Conservation (phyloP, 495 filamentous ascomycete genomes). For the Podospora australis region DNA sequence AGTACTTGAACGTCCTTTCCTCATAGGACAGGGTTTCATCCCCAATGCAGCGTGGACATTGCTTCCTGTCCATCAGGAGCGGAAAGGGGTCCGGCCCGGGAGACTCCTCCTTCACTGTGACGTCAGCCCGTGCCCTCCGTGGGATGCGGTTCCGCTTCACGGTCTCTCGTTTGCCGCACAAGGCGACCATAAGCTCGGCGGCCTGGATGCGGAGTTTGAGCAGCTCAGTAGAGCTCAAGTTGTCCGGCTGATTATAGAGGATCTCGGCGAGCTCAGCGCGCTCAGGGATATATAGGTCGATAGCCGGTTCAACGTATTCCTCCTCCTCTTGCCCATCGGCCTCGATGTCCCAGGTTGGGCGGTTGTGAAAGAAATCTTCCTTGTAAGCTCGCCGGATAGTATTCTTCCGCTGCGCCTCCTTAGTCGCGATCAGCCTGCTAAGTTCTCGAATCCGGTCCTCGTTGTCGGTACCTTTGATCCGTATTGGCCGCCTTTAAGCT, state of each 20-base stretch:
- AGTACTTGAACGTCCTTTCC: slow-evolving; percentile 7
- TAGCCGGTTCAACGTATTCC: slow-evolving; percentile 1
- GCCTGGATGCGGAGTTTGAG: slow-evolving; percentile 13
- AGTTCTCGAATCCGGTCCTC: slow-evolving; percentile 11
- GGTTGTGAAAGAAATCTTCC: slow-evolving; percentile 21
- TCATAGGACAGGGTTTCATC: slow-evolving; percentile 3
- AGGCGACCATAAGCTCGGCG: slow-evolving; percentile 8
- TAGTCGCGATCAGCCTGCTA: slow-evolving; percentile 8
- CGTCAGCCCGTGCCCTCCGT: slow-evolving; percentile 3
- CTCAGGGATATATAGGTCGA: slow-evolving; percentile 2
- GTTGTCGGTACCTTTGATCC: slow-evolving; percentile 10
- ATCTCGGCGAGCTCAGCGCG: slow-evolving; percentile 6
- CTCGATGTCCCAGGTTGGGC: slow-evolving; percentile 26
- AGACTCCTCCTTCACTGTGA: slow-evolving; percentile 5
- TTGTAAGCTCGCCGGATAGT: slow-evolving; percentile 14
- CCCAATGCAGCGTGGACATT: slow-evolving; percentile 5
- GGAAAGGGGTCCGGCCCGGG: slow-evolving; percentile 5
- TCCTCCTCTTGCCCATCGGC: slow-evolving; percentile 4
- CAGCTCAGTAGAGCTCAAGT: slow-evolving; percentile 8
- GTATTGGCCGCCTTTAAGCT: slow-evolving; percentile 19
- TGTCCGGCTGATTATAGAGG: slow-evolving; percentile 6
- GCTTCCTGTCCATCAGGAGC: slow-evolving; percentile 5
- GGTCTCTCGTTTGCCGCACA: slow-evolving; percentile 5
- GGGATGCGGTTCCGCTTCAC: slow-evolving; percentile 2
- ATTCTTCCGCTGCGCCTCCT: slow-evolving; percentile 10